phyloP scores from a whole-genome alignment of 1,284 basidiomycete genomes.

The Waitea zeae region DNA sequence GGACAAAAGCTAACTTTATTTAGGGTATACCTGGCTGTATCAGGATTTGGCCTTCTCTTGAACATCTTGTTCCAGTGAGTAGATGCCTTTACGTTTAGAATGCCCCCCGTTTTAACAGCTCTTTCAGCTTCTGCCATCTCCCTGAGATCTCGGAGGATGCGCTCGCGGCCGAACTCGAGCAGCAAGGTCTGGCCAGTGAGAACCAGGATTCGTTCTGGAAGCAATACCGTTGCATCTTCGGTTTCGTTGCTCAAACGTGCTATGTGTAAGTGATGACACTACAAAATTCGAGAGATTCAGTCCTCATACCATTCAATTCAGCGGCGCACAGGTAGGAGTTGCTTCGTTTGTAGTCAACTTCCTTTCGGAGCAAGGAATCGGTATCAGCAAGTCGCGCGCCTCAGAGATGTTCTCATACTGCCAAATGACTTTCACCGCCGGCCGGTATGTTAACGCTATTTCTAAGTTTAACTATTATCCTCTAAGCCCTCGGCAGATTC shows the following conservation, averaged over 20 bases:
- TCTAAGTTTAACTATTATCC: neutral
- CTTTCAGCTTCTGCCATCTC: conserved; percentile 43
- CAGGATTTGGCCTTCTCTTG: conserved; percentile 42
- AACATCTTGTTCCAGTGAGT: conserved; percentile 52
- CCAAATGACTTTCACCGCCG: conserved; percentile 57
- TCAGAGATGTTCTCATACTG: conserved; percentile 56
- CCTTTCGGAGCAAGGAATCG: conserved; percentile 41
- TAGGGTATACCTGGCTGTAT: conserved; percentile 67
- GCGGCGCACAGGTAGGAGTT: conserved; percentile 58
- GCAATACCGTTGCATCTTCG: conserved; percentile 57
- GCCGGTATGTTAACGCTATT: conserved; percentile 25
- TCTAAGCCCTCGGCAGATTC: conserved; percentile 21
- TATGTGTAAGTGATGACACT: conserved; percentile 32
- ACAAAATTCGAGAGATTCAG: conserved; percentile 1
- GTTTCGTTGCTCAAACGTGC: conserved; percentile 53
- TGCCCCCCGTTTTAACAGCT: too few species aligned
- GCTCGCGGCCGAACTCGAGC: conserved; percentile 29
- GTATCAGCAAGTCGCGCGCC: conserved; percentile 32
- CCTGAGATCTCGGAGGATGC: conserved; percentile 66
- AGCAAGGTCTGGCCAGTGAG: conserved; percentile 23
- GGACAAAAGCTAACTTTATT: neutral
- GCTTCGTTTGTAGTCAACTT: conserved; percentile 62
- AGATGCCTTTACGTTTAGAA: too few species aligned
- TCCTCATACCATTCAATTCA: conserved; percentile 10
- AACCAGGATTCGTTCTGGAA: conserved; percentile 41